Conservation (phyloP, 1,284 basidiomycete species). For the Phellopilus nigrolimitatus region DNA sequence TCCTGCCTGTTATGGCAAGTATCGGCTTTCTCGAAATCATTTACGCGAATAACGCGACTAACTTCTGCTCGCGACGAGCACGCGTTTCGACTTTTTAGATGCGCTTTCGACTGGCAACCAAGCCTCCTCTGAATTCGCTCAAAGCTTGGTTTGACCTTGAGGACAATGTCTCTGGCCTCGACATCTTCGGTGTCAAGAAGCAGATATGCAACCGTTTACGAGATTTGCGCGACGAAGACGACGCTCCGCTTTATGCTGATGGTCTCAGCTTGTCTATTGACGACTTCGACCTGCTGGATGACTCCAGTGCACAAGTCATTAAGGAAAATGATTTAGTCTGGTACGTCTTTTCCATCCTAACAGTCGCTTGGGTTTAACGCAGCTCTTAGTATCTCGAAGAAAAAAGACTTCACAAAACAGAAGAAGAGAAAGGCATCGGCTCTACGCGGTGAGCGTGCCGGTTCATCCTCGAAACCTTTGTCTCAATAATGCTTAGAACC, state of each 20-base stretch:
- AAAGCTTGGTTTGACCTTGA: constrained; percentile 19
- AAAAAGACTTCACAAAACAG: background rate
- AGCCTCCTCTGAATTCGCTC: constrained; percentile 12
- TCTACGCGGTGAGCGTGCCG: background rate
- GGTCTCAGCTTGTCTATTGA: constrained; percentile 15
- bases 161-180: background rate
- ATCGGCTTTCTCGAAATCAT: background rate
- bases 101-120: constrained; percentile 19
- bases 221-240: constrained; percentile 6
- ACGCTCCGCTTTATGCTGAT: background rate
- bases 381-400: constrained; percentile 2
- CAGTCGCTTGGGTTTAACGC: background rate
- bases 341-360: background rate
- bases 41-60: background rate
- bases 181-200: constrained; percentile 11
- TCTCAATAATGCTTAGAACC: background rate
- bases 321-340: constrained; percentile 20
- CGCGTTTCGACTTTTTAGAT: constrained; percentile 10
- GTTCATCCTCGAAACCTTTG: background rate
- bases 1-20: too few relatives aligned
- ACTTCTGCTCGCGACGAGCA: background rate
- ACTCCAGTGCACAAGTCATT: constrained; percentile 11
- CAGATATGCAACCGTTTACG: constrained; percentile 14
- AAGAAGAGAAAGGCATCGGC: constrained; percentile 7
- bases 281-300: constrained; percentile 19